These are phyloP conservation scores for Vickermania ingenoplastis DNA, from an alignment of 208 protist genomes.

Conservation along the genomic window DNA sequence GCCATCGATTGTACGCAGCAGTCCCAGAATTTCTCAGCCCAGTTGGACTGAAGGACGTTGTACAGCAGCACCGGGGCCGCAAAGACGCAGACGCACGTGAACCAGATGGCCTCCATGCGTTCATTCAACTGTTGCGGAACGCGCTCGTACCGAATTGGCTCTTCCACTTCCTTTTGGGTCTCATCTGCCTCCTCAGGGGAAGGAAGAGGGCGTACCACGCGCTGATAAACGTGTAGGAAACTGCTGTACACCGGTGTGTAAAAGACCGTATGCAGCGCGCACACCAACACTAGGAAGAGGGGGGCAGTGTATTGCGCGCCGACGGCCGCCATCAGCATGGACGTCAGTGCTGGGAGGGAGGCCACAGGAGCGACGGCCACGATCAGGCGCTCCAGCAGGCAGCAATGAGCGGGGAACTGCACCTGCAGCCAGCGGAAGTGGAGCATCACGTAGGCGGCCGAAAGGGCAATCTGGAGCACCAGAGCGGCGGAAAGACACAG, in stretches of 20 bases:
- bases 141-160: background rate
- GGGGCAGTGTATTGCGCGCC: constrained; percentile 61
- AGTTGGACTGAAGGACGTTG: constrained; percentile 63
- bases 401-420: constrained; percentile 52
- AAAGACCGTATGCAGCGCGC: constrained; percentile 54
- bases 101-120: constrained; percentile 45
- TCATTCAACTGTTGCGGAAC: constrained; percentile 47
- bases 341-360: constrained; percentile 52
- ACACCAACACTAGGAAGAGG: constrained; percentile 49
- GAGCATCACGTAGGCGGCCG: constrained; percentile 33
- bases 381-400: constrained; percentile 51
- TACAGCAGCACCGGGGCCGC: constrained; percentile 53
- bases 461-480: constrained; percentile 21
- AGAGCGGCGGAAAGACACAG: constrained; percentile 57
- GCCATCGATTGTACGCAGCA: constrained; percentile 59
- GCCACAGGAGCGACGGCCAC: constrained; percentile 54
- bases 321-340: constrained; percentile 46
- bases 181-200: constrained; percentile 6
- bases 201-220: background rate
- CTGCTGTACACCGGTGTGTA: constrained; percentile 70
- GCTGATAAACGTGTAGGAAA: constrained; percentile 21
- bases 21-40: constrained; percentile 29
- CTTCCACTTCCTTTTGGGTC: background rate
- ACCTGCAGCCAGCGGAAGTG: constrained; percentile 84
- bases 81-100: constrained; percentile 48